Percentiles rank a stretch among this genome's conserved stretches.
These are phyloP conservation scores for Sanghuangporus weigelae DNA, from an alignment of 1,284 basidiomycete genomes.

Conservation along the genomic window DNA sequence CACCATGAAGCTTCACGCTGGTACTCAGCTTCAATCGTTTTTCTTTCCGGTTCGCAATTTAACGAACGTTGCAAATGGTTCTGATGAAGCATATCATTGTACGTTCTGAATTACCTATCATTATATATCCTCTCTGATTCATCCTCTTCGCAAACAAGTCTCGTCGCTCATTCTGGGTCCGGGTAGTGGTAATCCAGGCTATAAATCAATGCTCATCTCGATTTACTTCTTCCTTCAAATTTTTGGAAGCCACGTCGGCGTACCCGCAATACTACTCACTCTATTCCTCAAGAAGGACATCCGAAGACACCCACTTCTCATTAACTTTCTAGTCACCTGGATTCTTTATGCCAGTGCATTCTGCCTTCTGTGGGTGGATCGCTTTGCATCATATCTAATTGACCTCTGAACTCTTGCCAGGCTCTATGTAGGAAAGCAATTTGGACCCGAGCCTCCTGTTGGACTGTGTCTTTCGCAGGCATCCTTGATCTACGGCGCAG, in stretches of 20 bases:
- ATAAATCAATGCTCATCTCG: background rate
- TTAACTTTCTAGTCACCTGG: conserved; percentile 9
- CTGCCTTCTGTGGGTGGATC: conserved; percentile 1
- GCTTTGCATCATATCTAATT: background rate
- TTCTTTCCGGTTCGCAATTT: background rate
- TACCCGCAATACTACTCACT: background rate
- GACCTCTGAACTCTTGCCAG: background rate
- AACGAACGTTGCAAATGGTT: background rate
- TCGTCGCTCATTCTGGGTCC: background rate
- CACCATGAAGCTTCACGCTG: background rate
- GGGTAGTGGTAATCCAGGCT: background rate
- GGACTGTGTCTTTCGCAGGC: conserved; percentile 7
- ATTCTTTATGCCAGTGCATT: conserved; percentile 4
- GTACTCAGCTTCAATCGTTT: background rate
- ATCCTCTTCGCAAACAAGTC: background rate
- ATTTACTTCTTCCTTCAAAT: conserved; percentile 9
- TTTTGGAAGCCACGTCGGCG: conserved; percentile 6
- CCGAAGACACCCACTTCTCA: conserved; percentile 1
- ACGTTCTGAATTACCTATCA: background rate
- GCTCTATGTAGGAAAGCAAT: conserved; percentile 12
- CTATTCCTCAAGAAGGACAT: conserved; percentile 1
- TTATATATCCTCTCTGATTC: background rate
- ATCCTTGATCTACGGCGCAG: conserved; percentile 13
- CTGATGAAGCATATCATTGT: background rate
- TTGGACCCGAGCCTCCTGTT: conserved; percentile 9